Evolutionary conservation across 768 basidiomycete genomes (phyloP), one percentile per base, ranked within the genome.

Genomic region (Plicaturopsis crispa): DNA sequence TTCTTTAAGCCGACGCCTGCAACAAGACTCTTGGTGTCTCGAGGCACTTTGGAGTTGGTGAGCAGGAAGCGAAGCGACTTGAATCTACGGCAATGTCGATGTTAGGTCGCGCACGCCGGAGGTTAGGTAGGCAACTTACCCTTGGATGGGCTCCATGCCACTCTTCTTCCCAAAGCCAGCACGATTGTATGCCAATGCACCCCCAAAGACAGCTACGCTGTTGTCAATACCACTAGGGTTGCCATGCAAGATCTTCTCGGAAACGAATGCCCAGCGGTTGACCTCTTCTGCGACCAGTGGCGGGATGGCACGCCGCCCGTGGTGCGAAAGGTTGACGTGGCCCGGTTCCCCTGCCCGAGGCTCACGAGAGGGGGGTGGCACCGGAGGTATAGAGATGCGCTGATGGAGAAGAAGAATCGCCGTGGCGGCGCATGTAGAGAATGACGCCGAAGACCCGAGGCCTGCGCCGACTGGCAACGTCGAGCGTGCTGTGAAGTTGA

Each of bases 141-240:
- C 90, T 47, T 85, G 76, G 44, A 96, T 80, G 4, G 69, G 61
- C 56, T 89, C 81, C 81, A 97, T 84, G 22, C 87, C 86, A 44
- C 81, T 76, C 57, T 80, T 78, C 62, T 67, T 79, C 36, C 72
- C 78, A 45, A 84, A 88, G 42, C 84, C 80, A 48, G 87, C 67
- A 40, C 86, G 77, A 13, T 84, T 87, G 62, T 94, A 99, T 14
- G 82, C 78, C 47, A 98, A 67, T 19, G 91, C 96, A 34, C 94
- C 94, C 14, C 96, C 96, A 52, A 82, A 86, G 1, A 91, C 85
- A 12, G 87, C 74, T 24, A 97, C 89, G 14, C 92, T 86, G 58
- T 99, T 98, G 57, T 99, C 96, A 17, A 99, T 86, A 6, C 96
- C 96, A 50, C 90, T 94, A 3, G 96, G 96, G 52, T 86, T 98